Evolutionary conservation across 2,329 filamentous ascomycete species (phyloP).

Genomic region (Calonectria leucothoes): DNA sequence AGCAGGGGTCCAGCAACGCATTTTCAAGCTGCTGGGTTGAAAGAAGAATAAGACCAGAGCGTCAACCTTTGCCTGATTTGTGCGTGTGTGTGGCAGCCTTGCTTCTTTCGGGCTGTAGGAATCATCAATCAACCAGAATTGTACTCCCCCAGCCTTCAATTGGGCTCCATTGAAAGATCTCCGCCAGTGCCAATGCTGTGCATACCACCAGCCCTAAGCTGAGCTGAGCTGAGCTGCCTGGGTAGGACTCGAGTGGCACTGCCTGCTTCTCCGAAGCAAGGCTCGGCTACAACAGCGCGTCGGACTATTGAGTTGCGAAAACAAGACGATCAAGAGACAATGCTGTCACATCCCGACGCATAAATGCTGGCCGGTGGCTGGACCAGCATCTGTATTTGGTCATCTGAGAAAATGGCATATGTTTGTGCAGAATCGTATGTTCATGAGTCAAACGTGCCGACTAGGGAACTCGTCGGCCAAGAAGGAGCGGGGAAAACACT

Average conservation of each 20-base stretch:
- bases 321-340: neutral
- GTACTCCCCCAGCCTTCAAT: neutral
- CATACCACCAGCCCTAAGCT: too few relatives aligned
- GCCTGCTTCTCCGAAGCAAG: neutral
- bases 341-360: neutral
- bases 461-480: neutral
- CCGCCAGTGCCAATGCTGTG: neutral
- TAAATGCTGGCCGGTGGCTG: constrained; percentile 10
- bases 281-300: too few relatives aligned
- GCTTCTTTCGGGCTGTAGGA: neutral
- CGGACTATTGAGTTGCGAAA: neutral
- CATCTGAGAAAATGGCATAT: neutral
- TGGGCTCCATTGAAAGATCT: neutral
- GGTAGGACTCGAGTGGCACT: neutral
- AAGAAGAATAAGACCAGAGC: neutral
- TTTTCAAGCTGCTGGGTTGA: neutral
- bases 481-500: neutral
- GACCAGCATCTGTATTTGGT: neutral
- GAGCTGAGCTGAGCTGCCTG: neutral
- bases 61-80: neutral
- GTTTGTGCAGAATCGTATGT: neutral
- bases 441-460: neutral
- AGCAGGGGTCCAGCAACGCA: neutral
- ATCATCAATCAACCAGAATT: neutral
- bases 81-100: neutral